phyloP scores from a whole-genome alignment of 306 rosid genomes.

The Glycine soja region DNA sequence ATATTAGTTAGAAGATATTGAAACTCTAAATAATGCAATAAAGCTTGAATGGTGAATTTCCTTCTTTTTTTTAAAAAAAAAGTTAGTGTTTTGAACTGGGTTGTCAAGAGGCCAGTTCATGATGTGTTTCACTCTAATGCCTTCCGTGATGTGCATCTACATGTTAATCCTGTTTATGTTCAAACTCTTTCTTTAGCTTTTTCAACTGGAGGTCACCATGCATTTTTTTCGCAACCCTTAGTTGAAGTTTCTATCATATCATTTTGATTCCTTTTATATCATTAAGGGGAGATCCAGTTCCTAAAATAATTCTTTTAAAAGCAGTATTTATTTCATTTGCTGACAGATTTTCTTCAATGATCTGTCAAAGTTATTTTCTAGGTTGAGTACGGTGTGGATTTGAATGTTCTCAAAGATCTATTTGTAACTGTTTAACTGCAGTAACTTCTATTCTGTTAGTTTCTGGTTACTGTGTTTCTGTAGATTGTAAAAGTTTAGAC shows the following conservation, averaged over 20 bases:
- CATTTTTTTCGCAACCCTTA: constrained; percentile 22
- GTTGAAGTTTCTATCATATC: constrained; percentile 8
- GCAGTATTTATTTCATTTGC: constrained; percentile 20
- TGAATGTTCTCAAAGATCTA: constrained; percentile 28
- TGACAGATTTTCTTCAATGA: constrained; percentile 34
- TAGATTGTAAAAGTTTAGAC: constrained; percentile 35
- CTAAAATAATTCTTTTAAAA: neutral
- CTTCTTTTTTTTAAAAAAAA: neutral
- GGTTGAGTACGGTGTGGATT: constrained; percentile 32
- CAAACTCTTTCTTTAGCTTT: constrained; percentile 30
- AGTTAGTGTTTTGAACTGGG: neutral
- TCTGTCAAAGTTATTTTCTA: constrained; percentile 42
- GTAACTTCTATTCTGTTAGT: constrained; percentile 31
- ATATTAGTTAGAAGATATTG: constrained; percentile 35
- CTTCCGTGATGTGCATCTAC: neutral
- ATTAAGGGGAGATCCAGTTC: constrained; percentile 9
- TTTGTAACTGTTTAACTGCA: constrained; percentile 16
- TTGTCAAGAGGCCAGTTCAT: constrained; percentile 31
- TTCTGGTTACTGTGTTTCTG: constrained; percentile 23
- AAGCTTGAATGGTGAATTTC: constrained; percentile 36
- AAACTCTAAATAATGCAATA: constrained; percentile 28
- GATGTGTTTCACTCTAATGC: constrained; percentile 11
- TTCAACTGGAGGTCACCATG: neutral
- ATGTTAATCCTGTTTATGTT: constrained; percentile 26
- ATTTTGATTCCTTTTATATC: constrained; percentile 32